Evolutionary conservation across 164 flowering plant species (phyloP), one percentile per base, ranked within the genome.

Genomic region (Liriodendron chinense): DNA sequence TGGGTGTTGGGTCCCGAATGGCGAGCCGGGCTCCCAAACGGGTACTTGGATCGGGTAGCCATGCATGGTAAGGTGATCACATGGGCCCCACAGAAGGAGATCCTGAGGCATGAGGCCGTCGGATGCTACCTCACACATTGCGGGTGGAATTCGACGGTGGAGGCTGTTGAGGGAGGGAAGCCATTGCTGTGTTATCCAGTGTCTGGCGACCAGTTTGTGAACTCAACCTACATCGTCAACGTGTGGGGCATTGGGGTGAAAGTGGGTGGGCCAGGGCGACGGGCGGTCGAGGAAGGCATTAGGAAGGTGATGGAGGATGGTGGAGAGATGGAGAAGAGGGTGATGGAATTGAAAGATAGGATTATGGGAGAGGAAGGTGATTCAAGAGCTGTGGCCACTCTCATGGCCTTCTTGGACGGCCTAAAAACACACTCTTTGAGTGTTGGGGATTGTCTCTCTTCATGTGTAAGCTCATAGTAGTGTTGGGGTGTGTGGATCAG

Each of bases 131-230:
- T 91, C 0, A 87, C 93, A 0, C 98, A 94, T 50, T 94, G 98
- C 72, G 97, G 97, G 7, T 94, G 98, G 98, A 94, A 94, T 65
- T 94, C 98, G 0, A 92, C 90, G 0, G 72, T 88, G 81, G 98
- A 94, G 72, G 96, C 91, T 1, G 85, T 94, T 23, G 83, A 86
- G 16, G 81, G 87, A 53, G 81, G 68, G 77, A 86, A 85, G 74
- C 72, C 73, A 0, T 76, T 92, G 0, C 68, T 92, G 73, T 94
- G 98, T 70, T 90, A 80, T 71, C 98, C 97, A 0, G 82, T 91
- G 0, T 91, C 94, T 0, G 94, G 96, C 1, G 98, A 94, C 72
- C 97, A 94, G 79, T 89, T 86, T 61, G 56, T 91, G 69, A 94
- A 94, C 18, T 87, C 91, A 57, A 74, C 64, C 0, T 90, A 87